These are phyloP conservation scores for Friedmanniomyces simplex DNA, from an alignment of 495 filamentous ascomycete genomes.

Conservation along the genomic window DNA sequence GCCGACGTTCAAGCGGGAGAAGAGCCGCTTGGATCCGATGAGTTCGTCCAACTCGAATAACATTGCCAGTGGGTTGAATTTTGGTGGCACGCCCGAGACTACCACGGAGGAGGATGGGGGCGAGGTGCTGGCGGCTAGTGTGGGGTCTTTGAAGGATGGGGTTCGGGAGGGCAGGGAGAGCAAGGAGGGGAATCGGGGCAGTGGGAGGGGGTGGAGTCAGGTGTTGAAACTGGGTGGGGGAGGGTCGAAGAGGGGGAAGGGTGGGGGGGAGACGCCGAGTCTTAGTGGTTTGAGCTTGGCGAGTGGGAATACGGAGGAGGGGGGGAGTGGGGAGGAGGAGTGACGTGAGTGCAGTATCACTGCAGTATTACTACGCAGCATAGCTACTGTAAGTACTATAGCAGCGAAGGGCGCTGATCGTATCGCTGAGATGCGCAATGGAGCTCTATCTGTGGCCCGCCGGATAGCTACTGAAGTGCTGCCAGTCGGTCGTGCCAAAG, in stretches of 20 bases:
- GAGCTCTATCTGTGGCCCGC: no score
- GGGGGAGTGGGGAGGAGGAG: slow-evolving; percentile 7
- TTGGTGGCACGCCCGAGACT: neutral
- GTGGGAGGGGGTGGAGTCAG: slow-evolving; percentile 16
- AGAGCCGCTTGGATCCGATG: slow-evolving; percentile 7
- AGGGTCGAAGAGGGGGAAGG: slow-evolving; percentile 5
- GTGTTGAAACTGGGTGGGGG: slow-evolving; percentile 14
- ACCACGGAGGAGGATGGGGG: slow-evolving; percentile 19
- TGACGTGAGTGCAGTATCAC: neutral
- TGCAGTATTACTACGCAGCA: neutral
- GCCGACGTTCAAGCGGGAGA: slow-evolving; percentile 25
- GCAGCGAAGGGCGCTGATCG: no score
- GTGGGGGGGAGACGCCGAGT: slow-evolving; percentile 15
- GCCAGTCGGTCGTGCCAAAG: no score
- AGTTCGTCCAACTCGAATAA: no score
- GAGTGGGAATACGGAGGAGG: slow-evolving; percentile 9
- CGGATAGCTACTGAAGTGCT: no score
- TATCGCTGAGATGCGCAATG: no score
- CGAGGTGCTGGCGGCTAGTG: slow-evolving; percentile 1
- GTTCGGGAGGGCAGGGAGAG: slow-evolving; percentile 7
- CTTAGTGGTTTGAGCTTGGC: slow-evolving; percentile 16
- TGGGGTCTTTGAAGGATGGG: slow-evolving; percentile 12
- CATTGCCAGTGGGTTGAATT: neutral
- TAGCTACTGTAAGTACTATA: no score
- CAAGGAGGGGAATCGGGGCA: neutral